Base-by-base conservation (phyloP, 2,329 filamentous ascomycete species). In the Neoascochyta sp. region DNA sequence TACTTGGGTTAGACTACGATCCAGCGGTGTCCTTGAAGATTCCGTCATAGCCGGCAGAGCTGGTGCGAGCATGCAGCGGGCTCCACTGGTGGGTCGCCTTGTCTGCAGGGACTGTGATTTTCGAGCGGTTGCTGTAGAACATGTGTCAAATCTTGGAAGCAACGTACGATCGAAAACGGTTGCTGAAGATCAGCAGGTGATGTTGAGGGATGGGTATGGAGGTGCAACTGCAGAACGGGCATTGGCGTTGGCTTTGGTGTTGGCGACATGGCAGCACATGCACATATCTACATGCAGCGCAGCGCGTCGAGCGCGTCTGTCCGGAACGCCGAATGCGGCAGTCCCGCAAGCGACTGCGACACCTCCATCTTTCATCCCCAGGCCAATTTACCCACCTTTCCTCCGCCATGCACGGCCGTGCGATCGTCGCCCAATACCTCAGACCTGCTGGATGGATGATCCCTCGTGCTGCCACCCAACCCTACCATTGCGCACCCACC, bases 391-490 rank as follows among this genome's bases (percentile, higher is more conserved):
- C 12, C 21, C 30, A 38, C 30, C 35, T 26, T 16, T 18, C 13
- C 25, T 29, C 22, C 26, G 27, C 33, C 24, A 15, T 25, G 13
- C 21, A 36, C 13, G n/a, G n/a, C n/a, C 23, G 9, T 36, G 29
- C 34, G 30, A 38, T 38, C 30, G 30, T 29, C 35, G 16, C 24
- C 11, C 14, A 14, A 30, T 15, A 33, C 19, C 13, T 17, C 30
- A 30, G 24, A 26, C 34, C 13, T 33, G 35, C 29, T 38, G 29
- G 30, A 33, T 30, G 29, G 35, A 33, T n/a, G n/a, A n/a, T n/a
- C n/a, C 19, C 6, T 26, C 8, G 17, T 24, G 16, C 20, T 34
- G 26, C 30, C 29, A 27, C 20, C 29, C 34, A 24, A 29, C 17
- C 22, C 17, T 29, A 20, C 18, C 18, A 20, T 20, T 7, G 18